Evolutionary conservation across 345 rosid species (phyloP), one percentile per base, ranked within the genome.

Genomic region (Eucalyptus pumila): DNA sequence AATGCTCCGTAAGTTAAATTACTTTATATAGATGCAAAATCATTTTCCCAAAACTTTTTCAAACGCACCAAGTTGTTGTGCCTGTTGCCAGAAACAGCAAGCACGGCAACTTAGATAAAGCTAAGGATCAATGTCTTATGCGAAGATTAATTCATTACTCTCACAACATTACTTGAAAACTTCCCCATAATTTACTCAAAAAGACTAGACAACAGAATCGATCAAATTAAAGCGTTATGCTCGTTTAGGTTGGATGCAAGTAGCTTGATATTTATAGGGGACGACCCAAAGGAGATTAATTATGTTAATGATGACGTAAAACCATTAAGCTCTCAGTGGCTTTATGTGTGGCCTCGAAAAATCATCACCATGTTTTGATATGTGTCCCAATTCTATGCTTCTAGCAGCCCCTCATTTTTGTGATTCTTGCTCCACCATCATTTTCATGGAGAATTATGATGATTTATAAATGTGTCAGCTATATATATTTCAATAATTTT

Each of bases 391-490:
- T 4, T 56, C 60, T 24, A 56, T 0, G 7, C 56, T 51, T 52
- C 56, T 52, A 52, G 56, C 56, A 52, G 19, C 56, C 24, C 24
- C 56, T 52, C 56, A 52, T 52, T 19, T 52, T 19, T 52, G 5
- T 52, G 10, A 52, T 52, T 7, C 56, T 52, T 52, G 24, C 56
- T 52, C 24, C 56, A 19, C 56, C 24, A 52, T 52, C 24, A 8
- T 52, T 52, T 52, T 52, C 10, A 10, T 52, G 5, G 10, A 8
- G 56, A 52, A 19, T 0, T 52, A 52, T 52, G 10, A 52, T 52
- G 1, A 52, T 52, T 19, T 52, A 52, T 52, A 52, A 52, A 52
- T 0, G 0, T 19, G 24, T 52, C 10, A 2, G 5, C 56, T 24
- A 52, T 52, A 52, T 52, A 52, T 52, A 52, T 52, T 52, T 52